A percentile compares a stretch with the other conserved stretches of the same genome.
Conservation (phyloP, 1,284 basidiomycete species). For the Melanopsichium pennsylvanicum region DNA sequence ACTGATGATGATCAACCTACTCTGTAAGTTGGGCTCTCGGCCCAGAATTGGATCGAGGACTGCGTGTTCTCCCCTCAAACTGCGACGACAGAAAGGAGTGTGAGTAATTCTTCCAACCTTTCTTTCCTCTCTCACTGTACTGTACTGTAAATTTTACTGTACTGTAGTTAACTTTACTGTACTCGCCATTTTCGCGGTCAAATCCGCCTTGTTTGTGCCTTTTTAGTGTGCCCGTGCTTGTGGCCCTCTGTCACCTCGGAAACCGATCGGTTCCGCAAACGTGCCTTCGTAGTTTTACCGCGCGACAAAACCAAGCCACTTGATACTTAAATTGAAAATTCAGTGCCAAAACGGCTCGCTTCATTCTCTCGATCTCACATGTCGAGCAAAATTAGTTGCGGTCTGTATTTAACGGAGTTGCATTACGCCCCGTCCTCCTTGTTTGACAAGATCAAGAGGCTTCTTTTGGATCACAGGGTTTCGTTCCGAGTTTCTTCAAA, state of each 20-base stretch:
- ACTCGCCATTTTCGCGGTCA: conserved; percentile 17
- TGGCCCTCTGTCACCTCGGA: neutral
- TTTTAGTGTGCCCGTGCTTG: too few species aligned
- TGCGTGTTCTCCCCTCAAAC: neutral
- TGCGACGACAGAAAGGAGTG: conserved; percentile 14
- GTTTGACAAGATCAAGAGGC: too few species aligned
- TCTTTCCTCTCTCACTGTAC: too few species aligned
- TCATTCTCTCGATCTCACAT: conserved; percentile 3
- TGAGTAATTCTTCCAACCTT: conserved; percentile 18
- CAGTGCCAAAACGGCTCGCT: neutral
- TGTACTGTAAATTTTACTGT: too few species aligned
- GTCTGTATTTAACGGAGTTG: too few species aligned
- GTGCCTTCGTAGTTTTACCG: neutral
- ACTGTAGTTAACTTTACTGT: too few species aligned
- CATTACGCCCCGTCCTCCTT: too few species aligned
- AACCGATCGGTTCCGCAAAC: conserved; percentile 39
- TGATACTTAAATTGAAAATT: neutral
- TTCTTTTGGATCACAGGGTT: too few species aligned
- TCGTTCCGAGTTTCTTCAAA: too few species aligned
- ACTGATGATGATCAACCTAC: too few species aligned
- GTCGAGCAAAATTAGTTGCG: too few species aligned
- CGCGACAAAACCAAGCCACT: conserved; percentile 15
- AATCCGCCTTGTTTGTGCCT: conserved; percentile 11
- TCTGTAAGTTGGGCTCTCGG: conserved; percentile 8
- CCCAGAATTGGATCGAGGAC: conserved; percentile 7